A percentile compares a stretch with the other conserved stretches of the same genome.
phyloP scores from a whole-genome alignment of 495 filamentous ascomycete species.

The Podospora sp. region DNA sequence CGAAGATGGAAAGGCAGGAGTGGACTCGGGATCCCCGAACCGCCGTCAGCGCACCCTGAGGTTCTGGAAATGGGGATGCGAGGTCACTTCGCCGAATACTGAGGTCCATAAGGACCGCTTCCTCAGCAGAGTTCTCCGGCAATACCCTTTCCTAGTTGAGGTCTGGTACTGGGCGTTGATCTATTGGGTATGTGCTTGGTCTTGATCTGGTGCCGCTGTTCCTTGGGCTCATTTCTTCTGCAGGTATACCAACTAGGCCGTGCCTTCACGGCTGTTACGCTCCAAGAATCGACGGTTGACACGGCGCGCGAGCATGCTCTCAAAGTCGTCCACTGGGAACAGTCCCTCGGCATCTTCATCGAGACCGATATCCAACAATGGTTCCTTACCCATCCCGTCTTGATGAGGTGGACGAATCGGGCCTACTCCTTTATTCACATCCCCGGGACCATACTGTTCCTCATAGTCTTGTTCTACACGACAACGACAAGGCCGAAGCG shows the following conservation, averaged over 20 bases:
- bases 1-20: neutral
- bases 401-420: conserved; percentile 55
- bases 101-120: conserved; percentile 33
- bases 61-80: conserved; percentile 30
- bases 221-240: neutral
- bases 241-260: conserved; percentile 42
- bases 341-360: conserved; percentile 66
- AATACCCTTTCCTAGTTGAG: conserved; percentile 76
- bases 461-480: conserved; percentile 68
- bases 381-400: conserved; percentile 47
- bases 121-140: conserved; percentile 57
- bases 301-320: conserved; percentile 53
- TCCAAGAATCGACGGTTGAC: conserved; percentile 57
- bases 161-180: conserved; percentile 80
- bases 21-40: conserved; percentile 1
- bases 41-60: conserved; percentile 26
- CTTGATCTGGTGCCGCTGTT: neutral
- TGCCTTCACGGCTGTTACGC: conserved; percentile 59
- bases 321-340: conserved; percentile 61
- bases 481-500: conserved; percentile 55
- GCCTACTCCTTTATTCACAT: conserved; percentile 83
- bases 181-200: conserved; percentile 62
- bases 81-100: conserved; percentile 35
- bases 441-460: conserved; percentile 70
- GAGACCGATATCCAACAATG: conserved; percentile 60